Evolutionary conservation across 2,329 filamentous ascomycete genomes (phyloP), one percentile per base, ranked within the genome.

Genomic region (Teratosphaeria viscida): DNA sequence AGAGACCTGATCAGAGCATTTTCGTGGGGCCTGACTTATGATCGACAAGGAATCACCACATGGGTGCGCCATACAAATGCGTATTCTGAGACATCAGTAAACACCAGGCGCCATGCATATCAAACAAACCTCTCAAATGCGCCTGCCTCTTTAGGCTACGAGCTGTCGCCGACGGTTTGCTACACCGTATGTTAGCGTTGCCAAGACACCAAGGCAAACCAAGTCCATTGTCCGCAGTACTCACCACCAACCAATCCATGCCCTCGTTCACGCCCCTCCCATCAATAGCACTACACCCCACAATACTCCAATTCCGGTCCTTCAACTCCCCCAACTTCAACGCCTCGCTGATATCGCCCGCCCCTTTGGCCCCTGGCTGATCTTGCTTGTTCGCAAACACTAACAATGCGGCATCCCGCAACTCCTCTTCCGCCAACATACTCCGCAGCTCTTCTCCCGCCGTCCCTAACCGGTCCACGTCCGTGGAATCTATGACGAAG

Each of bases 381-480:
- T 99, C 94, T 76, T 99, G 94, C 79, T 99, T 99, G 79, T 99
- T 99, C 70, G 94, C 94, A 75, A 97, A 99, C 11, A 99, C 94
- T 58, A 99, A 78, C 58, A 99, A 79, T 26, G 91, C 86, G 12
- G 94, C 92, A 71, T 97, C 94, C 72, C 90, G 89, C 59, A 99
- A 82, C 76, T 99, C 92, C 65, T 97, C 94, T 77, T 99, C 94
- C 71, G 95, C 95, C 64, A 99, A 78, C 94, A 99, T 99, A 16
- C 92, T 90, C 60, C 87, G 84, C 59, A 99, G 79, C 77, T 99
- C 94, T 73, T 97, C 94, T 2, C 90, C 86, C 2, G 94, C 94
- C 23, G 92, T 99, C 65, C 90, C 86, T 65, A 99, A 78, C 64
- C 94, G 88, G 71, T 97, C 92, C 71, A 97, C 95, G 81, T 99